phyloP scores from a whole-genome alignment of 345 rosid genomes.

The Aquilaria yunnanensis region DNA sequence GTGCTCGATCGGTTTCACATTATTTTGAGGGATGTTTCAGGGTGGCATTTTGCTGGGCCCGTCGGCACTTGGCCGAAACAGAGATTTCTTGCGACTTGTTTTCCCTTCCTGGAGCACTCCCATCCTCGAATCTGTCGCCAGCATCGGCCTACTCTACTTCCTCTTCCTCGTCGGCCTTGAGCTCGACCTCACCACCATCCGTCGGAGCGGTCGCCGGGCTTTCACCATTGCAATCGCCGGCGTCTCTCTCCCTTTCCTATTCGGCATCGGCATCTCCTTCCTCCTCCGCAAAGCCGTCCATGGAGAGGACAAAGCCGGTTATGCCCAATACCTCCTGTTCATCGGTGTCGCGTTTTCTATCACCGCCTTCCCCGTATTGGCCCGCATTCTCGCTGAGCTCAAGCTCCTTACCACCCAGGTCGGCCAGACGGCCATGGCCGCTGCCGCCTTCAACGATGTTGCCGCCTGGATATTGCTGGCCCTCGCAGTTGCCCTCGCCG shows the following conservation, averaged over 20 bases:
- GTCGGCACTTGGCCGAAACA: constrained; percentile 45
- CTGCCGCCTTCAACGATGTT: constrained; percentile 41
- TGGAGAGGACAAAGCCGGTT: constrained; percentile 35
- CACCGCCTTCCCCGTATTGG: constrained; percentile 48
- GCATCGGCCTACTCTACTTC: constrained; percentile 56
- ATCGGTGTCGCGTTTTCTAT: constrained; percentile 49
- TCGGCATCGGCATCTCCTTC: constrained; percentile 38
- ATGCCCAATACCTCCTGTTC: constrained; percentile 31
- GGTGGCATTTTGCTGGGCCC: constrained; percentile 62
- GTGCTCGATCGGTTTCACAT: no score
- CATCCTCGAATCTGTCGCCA: constrained; percentile 45
- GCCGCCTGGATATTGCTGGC: constrained; percentile 51
- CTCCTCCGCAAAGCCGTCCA: constrained; percentile 27
- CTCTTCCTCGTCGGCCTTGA: constrained; percentile 65
- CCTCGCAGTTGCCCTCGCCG: constrained; percentile 40
- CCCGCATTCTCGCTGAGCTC: constrained; percentile 48
- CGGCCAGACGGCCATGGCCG: constrained; percentile 50
- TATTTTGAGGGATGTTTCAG: constrained; percentile 8
- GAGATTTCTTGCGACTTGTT: constrained; percentile 26
- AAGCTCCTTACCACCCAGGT: constrained; percentile 44
- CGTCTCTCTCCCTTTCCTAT: constrained; percentile 47
- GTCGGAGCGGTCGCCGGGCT: constrained; percentile 34
- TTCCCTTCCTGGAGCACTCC: constrained; percentile 52
- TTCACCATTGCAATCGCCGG: constrained; percentile 46
- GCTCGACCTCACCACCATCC: constrained; percentile 39